Base-by-base conservation (phyloP, 2,329 filamentous ascomycete genomes). In the Metarhizium guizhouense region DNA sequence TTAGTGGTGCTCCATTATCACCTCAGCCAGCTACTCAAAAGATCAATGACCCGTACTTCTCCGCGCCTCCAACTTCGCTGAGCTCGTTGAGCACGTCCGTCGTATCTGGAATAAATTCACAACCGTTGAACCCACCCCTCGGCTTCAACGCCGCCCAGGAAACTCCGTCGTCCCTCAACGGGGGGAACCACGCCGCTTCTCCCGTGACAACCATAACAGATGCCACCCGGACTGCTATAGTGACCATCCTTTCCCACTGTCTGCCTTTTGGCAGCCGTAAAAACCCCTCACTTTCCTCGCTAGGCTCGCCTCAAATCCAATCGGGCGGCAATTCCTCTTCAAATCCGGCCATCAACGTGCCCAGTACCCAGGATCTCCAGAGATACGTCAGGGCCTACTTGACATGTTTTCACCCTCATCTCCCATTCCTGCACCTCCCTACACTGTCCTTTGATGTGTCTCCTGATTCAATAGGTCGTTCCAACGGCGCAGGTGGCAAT, bases 391-490 rank as follows among this genome's bases (percentile, higher is more conserved):
- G 85, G 61, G 87, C 92, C 57, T 97, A 96, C 72, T 84, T 97
- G 65, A 85, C 85, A 61, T 95, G 90, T 69, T 96, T 95, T 70
- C 92, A 96, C 67, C 93, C 93, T 25, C 93, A 97, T 69, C 73
- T 96, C 58, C 93, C 94, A n/a, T 96, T 97, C 71, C 76, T 96
- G 58, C 93, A 97, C 72, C 83, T 96, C 62, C 86, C 92, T 53
- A 96, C 93, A 16, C 77, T 97, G 60, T 91, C 91, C 47, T 96
- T 97, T 73, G 90, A 96, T 65, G 82, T 88, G 53, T 81, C 88
- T 53, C 78, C 87, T 50, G 84, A 84, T 48, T 82, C 83, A 58
- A 84, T 83, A 66, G 80, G 80, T 57, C 76, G 83, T 58, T 78
- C 76, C 68, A 68, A 81, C 73, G 70, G 79, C 74, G 67, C 87